phyloP scores from a whole-genome alignment of 768 basidiomycete genomes.

The Tricholoma flavovirens region DNA sequence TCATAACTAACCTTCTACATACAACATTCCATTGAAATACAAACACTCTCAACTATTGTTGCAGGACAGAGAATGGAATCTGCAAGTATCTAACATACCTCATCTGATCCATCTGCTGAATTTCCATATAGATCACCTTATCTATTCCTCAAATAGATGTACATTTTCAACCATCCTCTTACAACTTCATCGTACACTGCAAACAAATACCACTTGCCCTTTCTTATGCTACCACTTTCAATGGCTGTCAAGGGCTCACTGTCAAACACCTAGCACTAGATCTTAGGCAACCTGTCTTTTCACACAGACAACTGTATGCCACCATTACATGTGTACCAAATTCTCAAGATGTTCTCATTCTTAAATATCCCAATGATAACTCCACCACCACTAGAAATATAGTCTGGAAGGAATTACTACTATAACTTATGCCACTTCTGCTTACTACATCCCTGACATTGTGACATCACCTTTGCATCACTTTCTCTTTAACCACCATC shows the following conservation, averaged over 20 bases:
- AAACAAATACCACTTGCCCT: conserved; percentile 40
- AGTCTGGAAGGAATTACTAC: no score
- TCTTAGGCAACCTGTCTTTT: conserved; percentile 18
- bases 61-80: background rate
- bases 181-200: background rate
- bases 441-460: no score
- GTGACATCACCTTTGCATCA: no score
- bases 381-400: no score
- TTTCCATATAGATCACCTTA: no score
- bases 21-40: background rate
- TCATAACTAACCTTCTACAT: background rate
- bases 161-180: background rate
- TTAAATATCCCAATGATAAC: no score
- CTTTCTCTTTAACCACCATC: no score
- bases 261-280: conserved; percentile 35
- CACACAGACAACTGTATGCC: conserved; percentile 43
- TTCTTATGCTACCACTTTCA: conserved; percentile 40
- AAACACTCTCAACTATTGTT: background rate
- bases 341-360: no score
- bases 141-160: background rate
- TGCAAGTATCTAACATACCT: no score
- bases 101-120: no score
- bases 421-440: no score
- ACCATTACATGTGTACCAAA: no score
- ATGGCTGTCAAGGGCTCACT: conserved; percentile 43